A percentile compares a stretch with the other conserved stretches of the same genome.
Evolutionary conservation across 2,329 filamentous ascomycete species (phyloP).

Genomic region (Boeremia exigua): DNA sequence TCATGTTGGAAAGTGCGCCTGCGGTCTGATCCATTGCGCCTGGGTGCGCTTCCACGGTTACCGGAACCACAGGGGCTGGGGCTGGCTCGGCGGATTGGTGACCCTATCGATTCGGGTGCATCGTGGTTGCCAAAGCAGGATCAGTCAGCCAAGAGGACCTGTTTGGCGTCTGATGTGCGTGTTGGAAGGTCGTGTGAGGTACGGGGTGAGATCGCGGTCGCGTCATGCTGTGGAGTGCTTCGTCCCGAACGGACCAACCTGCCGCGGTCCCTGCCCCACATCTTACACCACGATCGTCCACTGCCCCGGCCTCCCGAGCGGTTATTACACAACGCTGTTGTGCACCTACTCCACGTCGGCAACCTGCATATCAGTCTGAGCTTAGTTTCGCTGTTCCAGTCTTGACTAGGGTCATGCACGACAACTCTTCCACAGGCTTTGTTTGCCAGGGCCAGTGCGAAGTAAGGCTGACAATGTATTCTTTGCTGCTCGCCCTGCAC

Average conservation of each 20-base stretch:
- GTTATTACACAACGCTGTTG: no score
- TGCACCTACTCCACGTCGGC: no score
- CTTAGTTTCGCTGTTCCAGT: no score
- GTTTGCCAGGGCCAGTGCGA: no score
- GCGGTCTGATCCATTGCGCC: constrained; percentile 31
- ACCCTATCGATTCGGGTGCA: constrained; percentile 4
- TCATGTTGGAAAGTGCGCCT: constrained; percentile 41
- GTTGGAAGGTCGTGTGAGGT: constrained; percentile 5
- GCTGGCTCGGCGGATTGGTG: neutral
- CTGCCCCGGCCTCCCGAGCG: no score
- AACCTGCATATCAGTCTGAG: no score
- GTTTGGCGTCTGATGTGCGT: neutral
- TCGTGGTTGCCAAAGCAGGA: constrained; percentile 2
- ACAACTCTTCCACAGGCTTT: no score
- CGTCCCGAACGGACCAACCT: constrained; percentile 5
- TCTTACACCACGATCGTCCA: neutral
- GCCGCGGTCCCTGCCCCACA: constrained; percentile 12
- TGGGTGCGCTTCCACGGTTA: neutral
- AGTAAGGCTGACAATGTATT: no score
- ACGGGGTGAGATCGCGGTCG: neutral
- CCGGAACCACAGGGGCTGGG: constrained; percentile 2
- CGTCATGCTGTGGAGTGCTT: constrained; percentile 14
- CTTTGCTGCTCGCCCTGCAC: no score
- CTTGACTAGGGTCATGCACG: no score
- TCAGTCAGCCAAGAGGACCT: constrained; percentile 11